These are phyloP conservation scores for Podospora australis DNA, from an alignment of 495 filamentous ascomycete species.

Conservation along the genomic window DNA sequence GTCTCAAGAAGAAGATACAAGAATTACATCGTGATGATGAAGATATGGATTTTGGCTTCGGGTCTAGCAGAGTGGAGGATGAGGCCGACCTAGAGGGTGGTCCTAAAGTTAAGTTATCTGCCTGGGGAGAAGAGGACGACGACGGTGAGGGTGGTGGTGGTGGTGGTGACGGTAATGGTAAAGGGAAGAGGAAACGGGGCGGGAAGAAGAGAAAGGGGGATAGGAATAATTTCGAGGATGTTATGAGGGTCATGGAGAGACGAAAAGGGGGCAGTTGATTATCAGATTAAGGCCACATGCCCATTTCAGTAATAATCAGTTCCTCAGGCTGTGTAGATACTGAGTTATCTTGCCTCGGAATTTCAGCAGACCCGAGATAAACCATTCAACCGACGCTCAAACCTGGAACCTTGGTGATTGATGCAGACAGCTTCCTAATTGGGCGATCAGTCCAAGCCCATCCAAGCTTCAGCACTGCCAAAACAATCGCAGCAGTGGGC, in stretches of 20 bases:
- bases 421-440: slow-evolving; percentile 12
- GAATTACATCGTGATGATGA: slow-evolving; percentile 75
- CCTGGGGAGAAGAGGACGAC: slow-evolving; percentile 46
- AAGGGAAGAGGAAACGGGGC: slow-evolving; percentile 68
- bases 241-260: slow-evolving; percentile 71
- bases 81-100: slow-evolving; percentile 59
- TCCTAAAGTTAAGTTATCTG: slow-evolving; percentile 59
- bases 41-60: slow-evolving; percentile 93
- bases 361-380: no score
- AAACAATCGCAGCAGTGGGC: slow-evolving; percentile 2
- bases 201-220: slow-evolving; percentile 85
- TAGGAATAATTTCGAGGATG: slow-evolving; percentile 71
- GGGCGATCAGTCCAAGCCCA: slow-evolving; percentile 3
- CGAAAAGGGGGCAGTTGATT: slow-evolving; percentile 39
- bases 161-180: slow-evolving; percentile 40
- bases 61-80: slow-evolving; percentile 74
- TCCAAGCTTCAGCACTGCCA: slow-evolving; percentile 9
- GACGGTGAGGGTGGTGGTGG: slow-evolving; percentile 47
- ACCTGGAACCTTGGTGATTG: background rate
- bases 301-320: no score
- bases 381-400: no score
- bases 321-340: no score
- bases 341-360: no score
- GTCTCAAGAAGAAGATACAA: slow-evolving; percentile 67
- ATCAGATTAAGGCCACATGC: no score